Evolutionary conservation across 129 eudicot species (phyloP).

Genomic region (Lactuca saligna): DNA sequence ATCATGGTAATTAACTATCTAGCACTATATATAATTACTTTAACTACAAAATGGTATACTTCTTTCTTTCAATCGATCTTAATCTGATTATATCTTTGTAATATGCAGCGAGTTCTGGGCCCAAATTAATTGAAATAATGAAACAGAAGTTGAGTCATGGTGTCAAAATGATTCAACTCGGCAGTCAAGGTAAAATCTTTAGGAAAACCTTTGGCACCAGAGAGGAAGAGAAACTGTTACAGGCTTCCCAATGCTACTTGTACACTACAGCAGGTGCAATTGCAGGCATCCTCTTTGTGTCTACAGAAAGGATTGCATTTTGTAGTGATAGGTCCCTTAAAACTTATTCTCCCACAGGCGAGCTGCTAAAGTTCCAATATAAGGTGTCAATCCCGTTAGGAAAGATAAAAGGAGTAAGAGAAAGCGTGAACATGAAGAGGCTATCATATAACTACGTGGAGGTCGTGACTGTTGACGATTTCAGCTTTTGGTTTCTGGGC

Average conservation of each 20-base stretch:
- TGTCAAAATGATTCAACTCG: conserved; percentile 31
- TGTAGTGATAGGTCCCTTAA: conserved; percentile 35
- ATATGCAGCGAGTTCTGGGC: conserved; percentile 33
- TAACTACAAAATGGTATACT: too few species aligned
- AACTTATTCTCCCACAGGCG: conserved; percentile 30
- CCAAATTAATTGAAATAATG: conserved; percentile 30
- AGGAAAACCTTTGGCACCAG: conserved; percentile 17
- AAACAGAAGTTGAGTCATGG: conserved; percentile 43
- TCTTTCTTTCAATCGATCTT: neutral
- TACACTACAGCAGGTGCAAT: conserved; percentile 44
- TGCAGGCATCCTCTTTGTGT: conserved; percentile 36
- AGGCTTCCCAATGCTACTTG: conserved; percentile 34
- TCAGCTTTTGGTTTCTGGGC: conserved; percentile 45
- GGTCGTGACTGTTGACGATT: conserved; percentile 37
- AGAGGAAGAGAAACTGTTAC: conserved; percentile 31
- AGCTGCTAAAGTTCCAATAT: conserved; percentile 31
- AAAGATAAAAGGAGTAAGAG: conserved; percentile 24
- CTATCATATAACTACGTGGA: conserved; percentile 29
- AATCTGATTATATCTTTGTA: neutral
- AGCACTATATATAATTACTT: neutral
- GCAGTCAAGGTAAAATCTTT: conserved; percentile 25
- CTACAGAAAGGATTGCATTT: conserved; percentile 36
- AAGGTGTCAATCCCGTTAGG: conserved; percentile 33
- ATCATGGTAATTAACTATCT: conserved; percentile 22
- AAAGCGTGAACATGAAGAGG: conserved; percentile 19